Conservation (phyloP, 2,329 filamentous ascomycete genomes). For the Arthrobotrys megalospora region DNA sequence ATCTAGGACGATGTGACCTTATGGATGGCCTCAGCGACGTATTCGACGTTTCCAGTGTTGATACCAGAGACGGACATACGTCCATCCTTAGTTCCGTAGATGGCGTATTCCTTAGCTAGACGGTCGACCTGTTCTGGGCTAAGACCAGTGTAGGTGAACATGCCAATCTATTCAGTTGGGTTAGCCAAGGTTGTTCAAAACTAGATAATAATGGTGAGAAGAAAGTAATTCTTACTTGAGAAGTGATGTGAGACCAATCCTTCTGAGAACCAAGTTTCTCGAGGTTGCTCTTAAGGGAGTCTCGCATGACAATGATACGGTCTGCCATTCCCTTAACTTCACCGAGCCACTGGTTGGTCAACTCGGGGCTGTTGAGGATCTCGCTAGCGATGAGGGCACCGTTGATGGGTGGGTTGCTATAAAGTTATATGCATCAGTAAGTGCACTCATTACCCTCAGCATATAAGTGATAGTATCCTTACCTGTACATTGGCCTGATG, state of each 20-base stretch:
- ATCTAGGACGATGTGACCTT: slow-evolving; percentile 71
- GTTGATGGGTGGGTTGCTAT: slow-evolving; percentile 86
- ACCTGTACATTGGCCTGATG: slow-evolving; percentile 94
- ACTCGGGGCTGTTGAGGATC: slow-evolving; percentile 83
- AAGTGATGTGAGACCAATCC: slow-evolving; percentile 95
- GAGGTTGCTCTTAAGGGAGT: slow-evolving; percentile 81
- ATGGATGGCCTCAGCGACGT: slow-evolving; percentile 86
- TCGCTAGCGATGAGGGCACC: slow-evolving; percentile 89
- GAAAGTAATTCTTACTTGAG: slow-evolving; percentile 73
- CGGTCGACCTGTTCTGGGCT: slow-evolving; percentile 77
- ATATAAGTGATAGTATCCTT: neutral
- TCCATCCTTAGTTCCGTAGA: slow-evolving; percentile 95
- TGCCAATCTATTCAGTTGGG: slow-evolving; percentile 77
- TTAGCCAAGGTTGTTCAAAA: neutral
- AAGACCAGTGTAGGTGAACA: slow-evolving; percentile 93
- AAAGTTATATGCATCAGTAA: neutral
- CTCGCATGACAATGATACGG: slow-evolving; percentile 92
- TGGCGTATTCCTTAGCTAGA: slow-evolving; percentile 76
- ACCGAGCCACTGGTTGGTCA: slow-evolving; percentile 93
- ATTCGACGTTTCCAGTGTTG: slow-evolving; percentile 81
- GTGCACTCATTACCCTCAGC: too few relatives aligned
- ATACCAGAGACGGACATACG: slow-evolving; percentile 89
- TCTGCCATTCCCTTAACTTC: slow-evolving; percentile 95
- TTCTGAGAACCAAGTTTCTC: slow-evolving; percentile 89
- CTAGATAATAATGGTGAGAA: neutral